Base-by-base conservation (phyloP, 768 basidiomycete species). In the Naganishia friedmannii region DNA sequence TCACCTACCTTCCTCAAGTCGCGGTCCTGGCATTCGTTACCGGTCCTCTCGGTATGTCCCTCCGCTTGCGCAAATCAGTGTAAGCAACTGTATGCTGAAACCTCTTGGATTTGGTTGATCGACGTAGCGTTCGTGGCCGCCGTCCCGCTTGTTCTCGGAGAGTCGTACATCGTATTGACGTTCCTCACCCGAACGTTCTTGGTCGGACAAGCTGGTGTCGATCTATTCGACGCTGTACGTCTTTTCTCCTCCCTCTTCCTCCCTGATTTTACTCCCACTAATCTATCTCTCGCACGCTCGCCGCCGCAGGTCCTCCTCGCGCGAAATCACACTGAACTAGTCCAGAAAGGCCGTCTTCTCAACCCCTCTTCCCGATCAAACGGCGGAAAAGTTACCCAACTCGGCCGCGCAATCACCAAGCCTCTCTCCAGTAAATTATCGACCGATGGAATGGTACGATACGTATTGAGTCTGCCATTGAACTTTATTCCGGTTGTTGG, bases 401-500 rank as follows among this genome's bases (percentile, higher is more conserved):
- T 87, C 17, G 84, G 86, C 6, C 84, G 83, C 70, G 79, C 85
- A 8, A 78, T 88, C 66, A 83, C 72, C 55, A 80, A 78, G 68
- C 79, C 79, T 0, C 51, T 85, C 26, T 83, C 84, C 2, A 60
- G 71, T 72, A 76, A 75, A 65, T 79, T 82, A 69, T 78, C 75
- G 66, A 75, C 73, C 10, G 77, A 77, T 34, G 55, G 71, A 57
- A 73, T 88, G 53, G 74, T 87, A 21, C 82, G 86, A 73, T 90
- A 89, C 77, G 73, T 89, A 45, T 73, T 88, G 28, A 87, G 86
- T 4, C 82, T 90, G 7, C 89, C 89, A 21, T 83, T 90, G 65
- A 90, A 89, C 80, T 79, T 86, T 37, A 84, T 90, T 29, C 89
- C 89, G 0, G 83, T 85, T 28, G 83, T 89, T 48, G 88, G 89